Evolutionary conservation across 345 rosid species (phyloP), one percentile per base, ranked within the genome.

Genomic region (Abelmoschus esculentus): DNA sequence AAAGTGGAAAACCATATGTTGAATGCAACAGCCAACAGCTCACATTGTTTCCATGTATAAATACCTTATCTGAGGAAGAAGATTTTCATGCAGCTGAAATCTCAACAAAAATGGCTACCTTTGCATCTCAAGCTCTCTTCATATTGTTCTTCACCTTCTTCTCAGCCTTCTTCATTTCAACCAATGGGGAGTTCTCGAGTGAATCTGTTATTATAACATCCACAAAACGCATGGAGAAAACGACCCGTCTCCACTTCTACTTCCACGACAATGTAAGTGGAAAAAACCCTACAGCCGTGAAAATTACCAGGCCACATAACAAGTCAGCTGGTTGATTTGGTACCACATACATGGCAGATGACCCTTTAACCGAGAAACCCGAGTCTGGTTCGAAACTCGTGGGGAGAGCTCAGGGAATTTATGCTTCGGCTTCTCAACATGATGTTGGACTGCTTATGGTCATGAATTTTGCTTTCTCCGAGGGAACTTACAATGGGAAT

Each of bases 361-460:
- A 79, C 50, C 66, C 77, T 0, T 55, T 76, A 38, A 79, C 79
- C 17, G 58, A 69, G 61, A 76, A 74, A 13, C 70, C 72, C 2
- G 53, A 76, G 36, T 40, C 40, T 40, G 47, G 60, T 69, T 79
- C 75, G 2, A 73, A 70, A 32, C 11, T 72, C 4, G 77, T 75
- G 3, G 82, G 82, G 55, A 79, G 66, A 53, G 82, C 82, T 14
- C 77, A 79, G 13, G 77, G 79, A n/a, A 34, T 79, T 1, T 75
- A 79, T 8, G 79, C 72, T 31, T 57, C 32, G 3, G 77, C 82
- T 18, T 60, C 75, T 6, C 70, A 79, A 12, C 18, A 73, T 42
- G 77, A 60, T 8, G 5, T 57, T 15, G 70, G 74, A 3, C 38
- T 75, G 52, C 65, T 79, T 0, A 72, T 79, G 82, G 77, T 72